Evolutionary conservation across 176 grass and related monocot genomes (phyloP).

Genomic region (Dendrocalamus sinicus): DNA sequence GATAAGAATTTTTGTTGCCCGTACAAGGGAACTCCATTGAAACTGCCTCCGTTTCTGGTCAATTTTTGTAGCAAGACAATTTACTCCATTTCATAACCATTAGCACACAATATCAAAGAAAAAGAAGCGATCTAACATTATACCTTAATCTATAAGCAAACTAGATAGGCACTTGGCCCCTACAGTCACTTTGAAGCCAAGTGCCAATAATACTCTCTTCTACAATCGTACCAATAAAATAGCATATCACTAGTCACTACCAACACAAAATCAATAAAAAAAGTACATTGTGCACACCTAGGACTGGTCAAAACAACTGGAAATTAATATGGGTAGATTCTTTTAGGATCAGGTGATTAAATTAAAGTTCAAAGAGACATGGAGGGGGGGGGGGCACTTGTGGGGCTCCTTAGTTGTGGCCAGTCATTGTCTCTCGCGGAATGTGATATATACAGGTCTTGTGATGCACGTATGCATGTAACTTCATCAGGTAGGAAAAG

Average conservation of each 20-base stretch:
- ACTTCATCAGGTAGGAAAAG: conserved; percentile 51
- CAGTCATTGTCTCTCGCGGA: conserved; percentile 41
- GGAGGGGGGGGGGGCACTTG: conserved; percentile 26
- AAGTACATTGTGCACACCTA: conserved; percentile 29
- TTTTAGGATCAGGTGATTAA: conserved; percentile 57
- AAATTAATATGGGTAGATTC: conserved; percentile 53
- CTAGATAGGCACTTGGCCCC: conserved; percentile 39
- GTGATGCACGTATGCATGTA: conserved; percentile 56
- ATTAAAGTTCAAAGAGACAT: conserved; percentile 58
- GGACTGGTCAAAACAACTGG: conserved; percentile 53
- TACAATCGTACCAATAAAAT: conserved; percentile 39
- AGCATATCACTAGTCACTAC: conserved; percentile 50
- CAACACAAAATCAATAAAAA: conserved; percentile 36
- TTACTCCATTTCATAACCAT: conserved; percentile 19
- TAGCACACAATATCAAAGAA: conserved; percentile 14
- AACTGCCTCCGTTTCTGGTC: background rate
- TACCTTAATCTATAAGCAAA: conserved; percentile 50
- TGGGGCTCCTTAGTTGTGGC: conserved; percentile 42
- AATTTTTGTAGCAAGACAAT: background rate
- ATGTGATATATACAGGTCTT: conserved; percentile 50
- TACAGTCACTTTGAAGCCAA: conserved; percentile 49
- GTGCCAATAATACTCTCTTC: conserved; percentile 47
- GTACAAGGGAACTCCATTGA: conserved; percentile 3
- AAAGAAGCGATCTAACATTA: background rate
- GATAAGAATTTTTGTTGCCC: background rate